A percentile compares a stretch with the other conserved stretches of the same genome.
phyloP scores from a whole-genome alignment of 306 rosid species.

The Lotus japonicus region DNA sequence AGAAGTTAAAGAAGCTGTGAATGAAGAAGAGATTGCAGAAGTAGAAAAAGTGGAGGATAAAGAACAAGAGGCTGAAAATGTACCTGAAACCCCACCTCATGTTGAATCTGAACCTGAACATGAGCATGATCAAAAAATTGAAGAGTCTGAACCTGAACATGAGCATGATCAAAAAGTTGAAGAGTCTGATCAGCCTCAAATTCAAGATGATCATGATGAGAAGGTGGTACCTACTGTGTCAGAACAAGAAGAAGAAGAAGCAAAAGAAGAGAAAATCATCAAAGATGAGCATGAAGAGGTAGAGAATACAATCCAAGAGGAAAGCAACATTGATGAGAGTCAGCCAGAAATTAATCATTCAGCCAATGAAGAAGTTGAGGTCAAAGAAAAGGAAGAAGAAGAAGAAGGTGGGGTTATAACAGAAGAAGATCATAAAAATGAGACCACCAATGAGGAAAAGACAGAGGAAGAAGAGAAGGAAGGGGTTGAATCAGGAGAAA shows the following conservation, averaged over 20 bases:
- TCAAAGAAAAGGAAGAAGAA: constrained; percentile 9
- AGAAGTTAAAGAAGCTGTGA: constrained; percentile 20
- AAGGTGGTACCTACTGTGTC: constrained; percentile 20
- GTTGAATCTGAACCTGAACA: constrained; percentile 16
- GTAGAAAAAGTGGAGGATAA: constrained; percentile 7
- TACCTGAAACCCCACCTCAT: background rate
- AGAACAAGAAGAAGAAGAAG: constrained; percentile 13
- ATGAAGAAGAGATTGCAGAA: constrained; percentile 1
- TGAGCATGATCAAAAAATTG: constrained; percentile 4
- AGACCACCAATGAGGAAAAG: background rate
- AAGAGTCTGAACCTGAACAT: constrained; percentile 16
- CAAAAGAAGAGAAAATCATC: background rate
- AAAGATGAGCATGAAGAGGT: constrained; percentile 4
- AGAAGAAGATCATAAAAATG: constrained; percentile 19
- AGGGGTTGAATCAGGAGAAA: constrained; percentile 9
- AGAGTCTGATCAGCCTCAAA: constrained; percentile 9
- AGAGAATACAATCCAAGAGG: constrained; percentile 20
- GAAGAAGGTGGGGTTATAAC: background rate
- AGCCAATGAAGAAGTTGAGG: constrained; percentile 24
- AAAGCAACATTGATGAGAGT: background rate
- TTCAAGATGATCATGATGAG: constrained; percentile 10
- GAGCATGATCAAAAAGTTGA: constrained; percentile 7
- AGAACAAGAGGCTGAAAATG: constrained; percentile 1
- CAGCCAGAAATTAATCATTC: constrained; percentile 8
- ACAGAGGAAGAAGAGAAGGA: constrained; percentile 6